phyloP scores from a whole-genome alignment of 371 early-diverging fungal genomes.

The Mortierella sp. region DNA sequence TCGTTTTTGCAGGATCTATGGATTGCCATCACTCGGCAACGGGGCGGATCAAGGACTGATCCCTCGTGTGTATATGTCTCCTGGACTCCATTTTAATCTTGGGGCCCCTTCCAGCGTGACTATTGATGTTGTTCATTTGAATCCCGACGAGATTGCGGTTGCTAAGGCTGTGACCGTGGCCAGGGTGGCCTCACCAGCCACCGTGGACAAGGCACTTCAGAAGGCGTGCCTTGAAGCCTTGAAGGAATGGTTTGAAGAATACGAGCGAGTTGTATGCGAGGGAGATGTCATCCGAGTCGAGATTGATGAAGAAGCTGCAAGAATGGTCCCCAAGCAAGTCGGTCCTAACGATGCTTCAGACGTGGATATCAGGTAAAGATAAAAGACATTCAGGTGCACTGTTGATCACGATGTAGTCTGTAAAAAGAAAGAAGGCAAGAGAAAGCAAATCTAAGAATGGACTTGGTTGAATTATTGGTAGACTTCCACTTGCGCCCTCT shows the following conservation, averaged over 20 bases:
- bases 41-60: constrained; percentile 22
- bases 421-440: constrained; percentile 20
- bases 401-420: constrained; percentile 21
- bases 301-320: constrained; percentile 65
- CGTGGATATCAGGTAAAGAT: constrained; percentile 40
- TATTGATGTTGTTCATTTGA: constrained; percentile 49
- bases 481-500: constrained; percentile 26
- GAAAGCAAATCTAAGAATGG: constrained; percentile 32
- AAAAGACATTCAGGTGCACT: constrained; percentile 24
- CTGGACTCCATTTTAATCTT: constrained; percentile 70
- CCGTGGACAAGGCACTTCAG: constrained; percentile 77
- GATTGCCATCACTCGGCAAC: constrained; percentile 8
- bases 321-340: constrained; percentile 40
- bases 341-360: constrained; percentile 49
- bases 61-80: constrained; percentile 62
- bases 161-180: constrained; percentile 78
- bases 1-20: constrained; percentile 35
- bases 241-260: constrained; percentile 74
- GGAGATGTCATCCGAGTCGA: constrained; percentile 79
- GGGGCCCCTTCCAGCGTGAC: constrained; percentile 57
- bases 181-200: constrained; percentile 78
- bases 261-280: constrained; percentile 75
- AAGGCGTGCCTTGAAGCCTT: constrained; percentile 68
- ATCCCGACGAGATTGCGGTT: constrained; percentile 60
- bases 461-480: not conserved